A percentile compares a stretch with the other conserved stretches of the same genome.
Conservation (phyloP, 2,329 filamentous ascomycete species). For the Aspergillus felis region DNA sequence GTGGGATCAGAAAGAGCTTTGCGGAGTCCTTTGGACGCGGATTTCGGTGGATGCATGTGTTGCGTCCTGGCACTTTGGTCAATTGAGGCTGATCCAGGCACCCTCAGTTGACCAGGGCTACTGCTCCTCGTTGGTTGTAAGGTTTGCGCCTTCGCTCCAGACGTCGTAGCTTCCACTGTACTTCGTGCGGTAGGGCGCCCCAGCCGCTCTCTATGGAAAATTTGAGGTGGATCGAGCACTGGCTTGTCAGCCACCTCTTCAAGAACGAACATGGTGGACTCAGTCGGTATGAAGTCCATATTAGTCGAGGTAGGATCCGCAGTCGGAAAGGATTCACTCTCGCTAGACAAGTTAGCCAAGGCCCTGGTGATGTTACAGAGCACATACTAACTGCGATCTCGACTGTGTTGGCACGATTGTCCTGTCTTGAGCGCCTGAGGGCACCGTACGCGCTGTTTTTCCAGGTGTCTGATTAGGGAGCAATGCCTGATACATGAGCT, state of each 20-base stretch:
- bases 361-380: neutral
- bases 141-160: neutral
- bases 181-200: neutral
- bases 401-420: neutral
- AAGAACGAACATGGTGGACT: conserved; percentile 26
- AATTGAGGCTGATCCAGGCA: neutral
- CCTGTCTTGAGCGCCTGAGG: conserved; percentile 3
- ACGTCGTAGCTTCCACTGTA: neutral
- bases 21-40: conserved; percentile 18
- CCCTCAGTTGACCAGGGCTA: neutral
- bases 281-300: conserved; percentile 25
- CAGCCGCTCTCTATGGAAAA: neutral
- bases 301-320: conserved; percentile 9
- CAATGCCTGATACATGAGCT: conserved; percentile 41
- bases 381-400: conserved; percentile 29
- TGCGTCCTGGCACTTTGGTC: conserved; percentile 1
- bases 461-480: conserved; percentile 22
- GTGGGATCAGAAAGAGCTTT: conserved; percentile 37
- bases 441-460: conserved; percentile 5
- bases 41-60: neutral
- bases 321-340: neutral
- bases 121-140: neutral
- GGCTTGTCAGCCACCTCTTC: conserved; percentile 20
- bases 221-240: neutral
- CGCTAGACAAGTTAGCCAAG: conserved; percentile 12